Percentiles rank a stretch among this genome's conserved stretches.
Conservation (phyloP, 305 asterid genomes). For the Fraxinus paxiana region DNA sequence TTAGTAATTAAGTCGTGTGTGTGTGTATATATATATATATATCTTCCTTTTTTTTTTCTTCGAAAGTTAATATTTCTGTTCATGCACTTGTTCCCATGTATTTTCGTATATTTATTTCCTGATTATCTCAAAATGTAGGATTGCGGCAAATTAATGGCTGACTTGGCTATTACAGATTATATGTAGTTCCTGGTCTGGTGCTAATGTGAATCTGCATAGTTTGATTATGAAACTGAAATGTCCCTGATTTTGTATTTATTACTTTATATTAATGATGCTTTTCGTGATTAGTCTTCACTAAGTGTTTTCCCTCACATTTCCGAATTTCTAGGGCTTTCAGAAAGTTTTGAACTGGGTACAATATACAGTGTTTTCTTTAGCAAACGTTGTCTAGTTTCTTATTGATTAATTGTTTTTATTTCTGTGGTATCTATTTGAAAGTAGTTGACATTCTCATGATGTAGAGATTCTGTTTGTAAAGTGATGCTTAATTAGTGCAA, state of each 20-base stretch:
- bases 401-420: conserved; percentile 1
- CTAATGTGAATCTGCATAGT: not conserved
- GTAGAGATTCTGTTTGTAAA: conserved; percentile 12
- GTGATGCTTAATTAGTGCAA: not conserved
- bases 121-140: not conserved
- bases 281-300: not conserved
- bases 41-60: not conserved
- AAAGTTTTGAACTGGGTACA: conserved; percentile 13
- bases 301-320: not conserved
- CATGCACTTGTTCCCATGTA: not conserved
- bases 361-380: not conserved
- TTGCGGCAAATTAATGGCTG: not conserved
- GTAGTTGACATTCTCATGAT: conserved; percentile 5
- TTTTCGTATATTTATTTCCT: not conserved
- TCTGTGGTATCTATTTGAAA: not conserved
- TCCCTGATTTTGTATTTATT: not conserved
- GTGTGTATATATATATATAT: too few relatives aligned
- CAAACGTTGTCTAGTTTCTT: not conserved
- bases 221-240: not conserved
- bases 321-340: not conserved
- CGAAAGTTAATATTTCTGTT: not conserved
- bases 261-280: not conserved
- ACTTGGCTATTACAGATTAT: not conserved
- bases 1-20: not conserved
- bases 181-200: not conserved